Percentiles rank a stretch among this genome's conserved stretches.
Evolutionary conservation across 768 basidiomycete genomes (phyloP).

Genomic region (Tremella yokohamensis): DNA sequence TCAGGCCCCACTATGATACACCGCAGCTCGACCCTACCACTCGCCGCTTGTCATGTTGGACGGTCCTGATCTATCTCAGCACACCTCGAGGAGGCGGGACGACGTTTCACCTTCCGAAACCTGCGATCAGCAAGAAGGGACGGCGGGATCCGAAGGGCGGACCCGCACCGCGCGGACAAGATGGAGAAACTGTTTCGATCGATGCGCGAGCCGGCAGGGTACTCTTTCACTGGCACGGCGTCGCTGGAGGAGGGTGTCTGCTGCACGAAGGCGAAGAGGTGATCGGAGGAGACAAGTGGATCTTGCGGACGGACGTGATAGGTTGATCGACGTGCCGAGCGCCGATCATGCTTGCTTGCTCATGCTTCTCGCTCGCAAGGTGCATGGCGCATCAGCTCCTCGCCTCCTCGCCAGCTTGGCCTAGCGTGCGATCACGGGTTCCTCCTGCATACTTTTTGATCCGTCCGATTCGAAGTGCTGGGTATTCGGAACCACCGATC

Average conservation of each 20-base stretch:
- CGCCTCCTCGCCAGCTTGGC: too few relatives aligned
- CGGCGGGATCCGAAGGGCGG: background rate
- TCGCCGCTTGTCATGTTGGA: slow-evolving; percentile 26
- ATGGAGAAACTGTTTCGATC: slow-evolving; percentile 12
- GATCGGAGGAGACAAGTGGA: slow-evolving; percentile 37
- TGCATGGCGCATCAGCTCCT: too few relatives aligned
- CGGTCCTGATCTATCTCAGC: slow-evolving; percentile 27
- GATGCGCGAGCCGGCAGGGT: slow-evolving; percentile 31
- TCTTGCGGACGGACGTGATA: slow-evolving; percentile 38
- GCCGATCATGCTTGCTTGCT: too few relatives aligned
- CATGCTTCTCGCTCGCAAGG: too few relatives aligned
- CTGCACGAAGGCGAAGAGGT: slow-evolving; percentile 39
- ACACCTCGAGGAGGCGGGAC: slow-evolving; percentile 31
- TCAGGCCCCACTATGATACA: slow-evolving; percentile 28
- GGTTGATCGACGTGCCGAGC: slow-evolving; percentile 13
- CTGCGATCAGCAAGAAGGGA: slow-evolving; percentile 10
- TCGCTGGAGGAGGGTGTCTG: slow-evolving; percentile 29
- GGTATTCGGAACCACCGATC: too few relatives aligned
- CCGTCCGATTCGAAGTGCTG: too few relatives aligned
- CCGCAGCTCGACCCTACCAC: slow-evolving; percentile 16
- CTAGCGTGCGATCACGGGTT: too few relatives aligned
- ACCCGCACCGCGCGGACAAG: background rate
- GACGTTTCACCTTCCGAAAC: slow-evolving; percentile 16
- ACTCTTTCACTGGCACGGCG: slow-evolving; percentile 39
- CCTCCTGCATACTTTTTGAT: too few relatives aligned